Evolutionary conservation across 2,329 filamentous ascomycete species (phyloP).

Genomic region (Gyromitra esculenta): DNA sequence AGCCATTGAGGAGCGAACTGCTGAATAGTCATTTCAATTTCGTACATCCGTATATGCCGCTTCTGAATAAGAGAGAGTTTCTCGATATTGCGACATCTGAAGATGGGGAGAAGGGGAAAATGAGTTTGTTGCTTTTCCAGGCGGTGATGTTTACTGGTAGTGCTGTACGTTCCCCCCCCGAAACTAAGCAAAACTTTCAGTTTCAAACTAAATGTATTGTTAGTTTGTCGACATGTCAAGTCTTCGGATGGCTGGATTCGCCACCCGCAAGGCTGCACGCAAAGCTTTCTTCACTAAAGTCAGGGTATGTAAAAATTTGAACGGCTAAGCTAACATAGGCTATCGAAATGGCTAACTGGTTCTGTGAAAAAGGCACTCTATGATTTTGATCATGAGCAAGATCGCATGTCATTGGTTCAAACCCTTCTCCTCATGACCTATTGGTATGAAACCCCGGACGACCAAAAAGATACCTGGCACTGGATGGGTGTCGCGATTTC

Average conservation of each 20-base stretch:
- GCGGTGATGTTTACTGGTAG: constrained; percentile 94
- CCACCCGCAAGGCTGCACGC: constrained; percentile 79
- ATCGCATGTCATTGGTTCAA: constrained; percentile 88
- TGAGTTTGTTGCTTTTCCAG: constrained; percentile 89
- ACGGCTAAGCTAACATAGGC: not conserved
- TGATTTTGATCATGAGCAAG: constrained; percentile 93
- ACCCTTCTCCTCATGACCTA: constrained; percentile 91
- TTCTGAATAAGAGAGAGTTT: constrained; percentile 75
- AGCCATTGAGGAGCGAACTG: constrained; percentile 78
- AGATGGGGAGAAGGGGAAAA: constrained; percentile 75
- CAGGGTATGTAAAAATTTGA: constrained; percentile 66
- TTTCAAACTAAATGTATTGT: constrained; percentile 20
- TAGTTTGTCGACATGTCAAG: constrained; percentile 80
- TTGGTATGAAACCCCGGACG: constrained; percentile 96
- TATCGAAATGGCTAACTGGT: constrained; percentile 45
- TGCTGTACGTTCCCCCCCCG: constrained; percentile 62
- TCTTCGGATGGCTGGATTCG: constrained; percentile 79
- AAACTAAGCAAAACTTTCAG: not conserved
- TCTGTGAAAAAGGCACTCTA: constrained; percentile 74
- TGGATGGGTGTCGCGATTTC: constrained; percentile 98
- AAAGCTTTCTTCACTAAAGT: constrained; percentile 90
- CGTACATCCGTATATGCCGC: constrained; percentile 92
- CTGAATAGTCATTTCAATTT: constrained; percentile 85
- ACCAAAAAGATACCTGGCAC: constrained; percentile 98
- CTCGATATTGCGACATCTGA: constrained; percentile 70